Conservation (phyloP, 2,329 filamentous ascomycete species). For the Alternaria tenuissima region DNA sequence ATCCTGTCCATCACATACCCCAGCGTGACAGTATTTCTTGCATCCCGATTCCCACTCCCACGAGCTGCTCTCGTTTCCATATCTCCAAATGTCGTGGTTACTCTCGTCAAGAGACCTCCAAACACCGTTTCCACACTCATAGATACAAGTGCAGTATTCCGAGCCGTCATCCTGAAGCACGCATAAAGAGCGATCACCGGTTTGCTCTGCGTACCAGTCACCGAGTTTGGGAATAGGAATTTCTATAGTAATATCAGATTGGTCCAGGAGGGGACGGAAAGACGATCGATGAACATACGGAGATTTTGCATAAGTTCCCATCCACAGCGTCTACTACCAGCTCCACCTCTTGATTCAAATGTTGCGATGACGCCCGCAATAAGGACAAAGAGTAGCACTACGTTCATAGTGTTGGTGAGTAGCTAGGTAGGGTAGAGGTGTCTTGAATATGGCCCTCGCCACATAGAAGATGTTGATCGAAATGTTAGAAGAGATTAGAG, state of each 20-base stretch:
- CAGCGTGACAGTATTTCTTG: slow-evolving; percentile 27
- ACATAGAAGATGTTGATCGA: neutral
- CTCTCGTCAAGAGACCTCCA: slow-evolving; percentile 7
- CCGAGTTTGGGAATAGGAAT: slow-evolving; percentile 22
- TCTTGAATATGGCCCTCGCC: neutral
- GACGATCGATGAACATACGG: neutral
- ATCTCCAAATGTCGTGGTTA: neutral
- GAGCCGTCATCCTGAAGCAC: slow-evolving; percentile 2
- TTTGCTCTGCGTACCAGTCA: slow-evolving; percentile 20
- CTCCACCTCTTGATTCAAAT: neutral
- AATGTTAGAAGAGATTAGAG: neutral
- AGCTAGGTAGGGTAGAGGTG: neutral
- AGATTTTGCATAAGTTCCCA: slow-evolving; percentile 24
- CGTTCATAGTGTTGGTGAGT: neutral
- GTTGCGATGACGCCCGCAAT: neutral
- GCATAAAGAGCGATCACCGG: slow-evolving; percentile 22
- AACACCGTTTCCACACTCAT: slow-evolving; percentile 29
- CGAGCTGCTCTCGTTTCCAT: neutral
- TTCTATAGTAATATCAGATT: slow-evolving; percentile 9
- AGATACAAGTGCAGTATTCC: slow-evolving; percentile 28
- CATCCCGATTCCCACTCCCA: slow-evolving; percentile 17
- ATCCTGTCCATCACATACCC: slow-evolving; percentile 22
- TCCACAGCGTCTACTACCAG: slow-evolving; percentile 6
- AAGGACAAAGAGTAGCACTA: neutral
- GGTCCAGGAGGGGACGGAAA: neutral